phyloP scores from a whole-genome alignment of 805 yeast species.

The Hanseniaspora meyeri region DNA sequence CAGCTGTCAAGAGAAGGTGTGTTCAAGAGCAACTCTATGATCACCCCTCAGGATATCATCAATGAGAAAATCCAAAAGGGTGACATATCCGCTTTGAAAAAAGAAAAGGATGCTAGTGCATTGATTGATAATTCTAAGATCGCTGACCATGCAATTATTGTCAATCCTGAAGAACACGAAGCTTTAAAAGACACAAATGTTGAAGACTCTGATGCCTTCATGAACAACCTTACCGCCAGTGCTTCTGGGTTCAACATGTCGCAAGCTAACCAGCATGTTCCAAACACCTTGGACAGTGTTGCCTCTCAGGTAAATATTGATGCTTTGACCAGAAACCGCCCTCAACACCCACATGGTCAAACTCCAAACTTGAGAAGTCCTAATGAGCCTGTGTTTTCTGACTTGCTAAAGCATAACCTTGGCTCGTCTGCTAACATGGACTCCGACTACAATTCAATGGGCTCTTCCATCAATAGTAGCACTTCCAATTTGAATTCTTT shows the following conservation, averaged over 20 bases:
- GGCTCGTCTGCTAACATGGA: conserved; percentile 10
- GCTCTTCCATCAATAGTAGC: conserved; percentile 10
- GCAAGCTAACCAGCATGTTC: conserved; percentile 18
- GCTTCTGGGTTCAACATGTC: conserved; percentile 17
- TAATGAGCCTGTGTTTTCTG: conserved; percentile 8
- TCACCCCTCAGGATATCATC: conserved; percentile 5
- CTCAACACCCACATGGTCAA: conserved; percentile 13
- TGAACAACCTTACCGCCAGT: conserved; percentile 30
- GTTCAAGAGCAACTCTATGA: conserved; percentile 5
- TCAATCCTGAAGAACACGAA: conserved; percentile 5
- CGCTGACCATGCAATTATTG: conserved; percentile 2
- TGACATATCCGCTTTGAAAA: background rate
- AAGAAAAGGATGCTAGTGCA: background rate
- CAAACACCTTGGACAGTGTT: conserved; percentile 18
- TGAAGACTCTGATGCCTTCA: conserved; percentile 24
- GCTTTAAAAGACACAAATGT: background rate
- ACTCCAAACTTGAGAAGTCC: conserved; percentile 8
- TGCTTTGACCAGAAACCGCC: conserved; percentile 20
- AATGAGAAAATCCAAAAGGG: conserved; percentile 5
- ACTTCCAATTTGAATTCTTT: conserved; percentile 5
- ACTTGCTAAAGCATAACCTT: conserved; percentile 5
- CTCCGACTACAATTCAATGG: conserved; percentile 14
- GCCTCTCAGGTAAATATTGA: conserved; percentile 44
- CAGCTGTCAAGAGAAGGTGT: conserved; percentile 5
- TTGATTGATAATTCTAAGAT: background rate